These are phyloP conservation scores for Penicillium flavigenum DNA, from an alignment of 495 filamentous ascomycete species.

Conservation along the genomic window DNA sequence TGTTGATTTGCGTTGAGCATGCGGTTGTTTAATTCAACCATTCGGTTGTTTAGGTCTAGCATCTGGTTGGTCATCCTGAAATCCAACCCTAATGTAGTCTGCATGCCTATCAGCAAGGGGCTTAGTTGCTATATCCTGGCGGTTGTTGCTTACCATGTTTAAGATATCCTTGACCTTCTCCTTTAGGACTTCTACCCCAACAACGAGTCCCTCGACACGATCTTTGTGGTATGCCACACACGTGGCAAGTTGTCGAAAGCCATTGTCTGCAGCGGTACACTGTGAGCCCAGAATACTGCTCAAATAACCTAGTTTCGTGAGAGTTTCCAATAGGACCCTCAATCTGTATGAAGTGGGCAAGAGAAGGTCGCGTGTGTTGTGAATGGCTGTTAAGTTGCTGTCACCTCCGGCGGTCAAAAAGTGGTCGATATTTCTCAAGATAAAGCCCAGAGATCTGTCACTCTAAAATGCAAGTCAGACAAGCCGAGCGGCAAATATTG, in stretches of 20 bases:
- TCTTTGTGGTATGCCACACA: conserved; percentile 11
- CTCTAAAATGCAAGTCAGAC: not conserved
- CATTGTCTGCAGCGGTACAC: not conserved
- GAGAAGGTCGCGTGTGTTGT: conserved; percentile 5
- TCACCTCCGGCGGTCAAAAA: not conserved
- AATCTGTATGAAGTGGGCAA: not conserved
- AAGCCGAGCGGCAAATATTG: not conserved
- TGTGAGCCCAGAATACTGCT: conserved; percentile 9
- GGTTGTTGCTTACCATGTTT: conserved; percentile 13
- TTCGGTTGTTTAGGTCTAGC: conserved; percentile 29
- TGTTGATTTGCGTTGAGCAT: conserved; percentile 28
- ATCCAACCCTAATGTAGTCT: conserved; percentile 27
- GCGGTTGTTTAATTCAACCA: conserved; percentile 14
- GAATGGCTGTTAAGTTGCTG: conserved; percentile 3
- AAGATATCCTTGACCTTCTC: conserved; percentile 20
- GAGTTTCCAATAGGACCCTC: conserved; percentile 11
- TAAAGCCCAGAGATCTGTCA: not conserved
- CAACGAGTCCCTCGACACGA: conserved; percentile 10
- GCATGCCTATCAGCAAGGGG: conserved; percentile 15
- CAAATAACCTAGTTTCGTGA: conserved; percentile 12
- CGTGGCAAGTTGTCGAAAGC: conserved; percentile 6
- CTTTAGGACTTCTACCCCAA: conserved; percentile 17
- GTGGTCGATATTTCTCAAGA: conserved; percentile 1
- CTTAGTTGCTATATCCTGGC: conserved; percentile 13
- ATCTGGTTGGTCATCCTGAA: conserved; percentile 13